Base-by-base conservation (phyloP, 2,329 filamentous ascomycete species). In the Exophiala calicioides region DNA sequence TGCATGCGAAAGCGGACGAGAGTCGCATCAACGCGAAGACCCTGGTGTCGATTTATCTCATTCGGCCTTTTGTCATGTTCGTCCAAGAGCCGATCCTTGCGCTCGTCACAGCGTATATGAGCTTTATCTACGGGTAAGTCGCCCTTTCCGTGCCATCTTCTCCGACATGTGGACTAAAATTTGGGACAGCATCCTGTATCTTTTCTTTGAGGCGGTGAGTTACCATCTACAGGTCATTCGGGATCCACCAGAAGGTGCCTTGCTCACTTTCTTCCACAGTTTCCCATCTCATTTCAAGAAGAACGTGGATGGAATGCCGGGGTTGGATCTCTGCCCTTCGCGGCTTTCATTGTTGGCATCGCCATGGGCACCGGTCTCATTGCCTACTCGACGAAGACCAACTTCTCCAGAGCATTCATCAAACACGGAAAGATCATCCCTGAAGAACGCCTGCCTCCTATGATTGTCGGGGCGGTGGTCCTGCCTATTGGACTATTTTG, bases 41-140 rank as follows among this genome's bases (percentile, higher is more conserved):
- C 5, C 65, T 78, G 34, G 53, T 66, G 2, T 58, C 60, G 19
- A 73, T 73, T 31, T 77, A 76, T 50, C 60, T 77, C 3, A 55
- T 70, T 36, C 66, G 69, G 13, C 72, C 72, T 1, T 62, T 72
- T 33, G 60, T 65, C 47, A 76, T 78, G 73, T 60, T 77, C 12
- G 46, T 69, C 30, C 57, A 68, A 27, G 75, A 77, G 50, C 74
- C 75, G 0, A 76, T 77, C 42, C 60, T 77, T 3, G 53, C 74
- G 19, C 59, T 72, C 13, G 63, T 77, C 33, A 76, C 74, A 1
- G 49, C 75, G 6, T 72, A 71, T 47, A 64, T 70, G 10, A 63
- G 65, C 31, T 54, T 69, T 26, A 58, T 69, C 37, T 70, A 70
- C 53, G 57, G 51, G 37, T 42, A 47, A 26, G 36, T 12, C 10